A percentile compares a stretch with the other conserved stretches of the same genome.
phyloP scores from a whole-genome alignment of 2,329 filamentous ascomycete species.

The Didymella pinodella region DNA sequence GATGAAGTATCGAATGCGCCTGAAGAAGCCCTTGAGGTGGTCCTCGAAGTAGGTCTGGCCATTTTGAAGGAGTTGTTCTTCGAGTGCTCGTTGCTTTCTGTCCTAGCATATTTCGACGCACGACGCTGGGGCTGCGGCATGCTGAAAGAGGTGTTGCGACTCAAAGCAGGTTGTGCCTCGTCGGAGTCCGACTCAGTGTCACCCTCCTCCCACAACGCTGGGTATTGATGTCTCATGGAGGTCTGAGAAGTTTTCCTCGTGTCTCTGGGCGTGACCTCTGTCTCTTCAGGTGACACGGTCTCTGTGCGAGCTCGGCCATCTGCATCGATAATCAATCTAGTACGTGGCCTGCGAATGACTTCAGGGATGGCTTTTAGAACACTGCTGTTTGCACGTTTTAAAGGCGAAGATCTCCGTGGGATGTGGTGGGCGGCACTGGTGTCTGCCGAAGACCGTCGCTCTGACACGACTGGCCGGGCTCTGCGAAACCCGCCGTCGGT shows the following conservation, averaged over 20 bases:
- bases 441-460: slow-evolving; percentile 37
- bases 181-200: slow-evolving; percentile 51
- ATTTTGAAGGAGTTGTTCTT: slow-evolving; percentile 46
- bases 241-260: slow-evolving; percentile 36
- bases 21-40: slow-evolving; percentile 27
- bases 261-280: slow-evolving; percentile 42
- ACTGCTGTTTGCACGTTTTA: slow-evolving; percentile 55
- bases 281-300: slow-evolving; percentile 50
- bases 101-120: slow-evolving; percentile 47
- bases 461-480: slow-evolving; percentile 39
- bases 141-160: slow-evolving; percentile 49
- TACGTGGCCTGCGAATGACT: slow-evolving; percentile 50
- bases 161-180: slow-evolving; percentile 41
- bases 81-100: slow-evolving; percentile 41
- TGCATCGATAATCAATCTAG: slow-evolving; percentile 58
- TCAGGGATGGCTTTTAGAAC: slow-evolving; percentile 58
- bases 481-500: slow-evolving; percentile 54
- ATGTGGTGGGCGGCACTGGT: slow-evolving; percentile 41
- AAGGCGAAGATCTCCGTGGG: slow-evolving; percentile 56
- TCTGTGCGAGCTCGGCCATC: slow-evolving; percentile 58
- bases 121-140: slow-evolving; percentile 44
- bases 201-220: slow-evolving; percentile 54
- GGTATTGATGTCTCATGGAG: slow-evolving; percentile 51
- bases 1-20: slow-evolving; percentile 44
- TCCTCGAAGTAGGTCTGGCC: slow-evolving; percentile 43